A percentile compares a stretch with the other conserved stretches of the same genome.
These are phyloP conservation scores for Candolleomyces eurysporus DNA, from an alignment of 768 basidiomycete species.

Conservation along the genomic window DNA sequence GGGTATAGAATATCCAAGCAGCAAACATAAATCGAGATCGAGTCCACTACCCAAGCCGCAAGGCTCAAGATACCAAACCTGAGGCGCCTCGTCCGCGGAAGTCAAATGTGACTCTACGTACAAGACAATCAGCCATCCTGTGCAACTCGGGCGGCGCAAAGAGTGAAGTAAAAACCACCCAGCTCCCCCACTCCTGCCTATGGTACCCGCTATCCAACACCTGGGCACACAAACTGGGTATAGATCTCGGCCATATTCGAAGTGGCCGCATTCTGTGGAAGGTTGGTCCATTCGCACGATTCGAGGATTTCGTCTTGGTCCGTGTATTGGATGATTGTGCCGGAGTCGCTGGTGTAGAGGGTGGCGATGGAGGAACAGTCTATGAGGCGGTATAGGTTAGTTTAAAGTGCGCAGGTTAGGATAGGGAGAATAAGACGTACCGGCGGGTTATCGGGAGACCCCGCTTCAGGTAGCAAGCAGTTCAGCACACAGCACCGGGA, in stretches of 20 bases:
- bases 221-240: conserved; percentile 82
- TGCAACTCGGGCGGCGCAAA: background rate
- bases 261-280: conserved; percentile 70
- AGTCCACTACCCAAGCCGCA: too few species aligned
- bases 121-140: background rate
- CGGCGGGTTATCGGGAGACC: conserved; percentile 63
- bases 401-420: too few species aligned
- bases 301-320: conserved; percentile 80
- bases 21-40: too few species aligned
- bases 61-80: too few species aligned
- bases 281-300: conserved; percentile 83
- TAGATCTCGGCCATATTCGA: conserved; percentile 68
- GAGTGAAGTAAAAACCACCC: conserved; percentile 25
- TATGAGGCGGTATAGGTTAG: background rate
- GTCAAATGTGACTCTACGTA: conserved; percentile 6
- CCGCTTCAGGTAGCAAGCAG: conserved; percentile 45
- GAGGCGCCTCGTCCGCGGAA: conserved; percentile 1
- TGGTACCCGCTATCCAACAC: conserved; percentile 81
- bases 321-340: conserved; percentile 76
- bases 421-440: too few species aligned
- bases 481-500: conserved; percentile 2
- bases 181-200: conserved; percentile 74
- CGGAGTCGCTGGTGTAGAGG: conserved; percentile 66
- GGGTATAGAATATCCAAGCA: too few species aligned
- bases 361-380: conserved; percentile 83